Conservation (phyloP, 257 asterid species). For the Jacaranda copaia region DNA sequence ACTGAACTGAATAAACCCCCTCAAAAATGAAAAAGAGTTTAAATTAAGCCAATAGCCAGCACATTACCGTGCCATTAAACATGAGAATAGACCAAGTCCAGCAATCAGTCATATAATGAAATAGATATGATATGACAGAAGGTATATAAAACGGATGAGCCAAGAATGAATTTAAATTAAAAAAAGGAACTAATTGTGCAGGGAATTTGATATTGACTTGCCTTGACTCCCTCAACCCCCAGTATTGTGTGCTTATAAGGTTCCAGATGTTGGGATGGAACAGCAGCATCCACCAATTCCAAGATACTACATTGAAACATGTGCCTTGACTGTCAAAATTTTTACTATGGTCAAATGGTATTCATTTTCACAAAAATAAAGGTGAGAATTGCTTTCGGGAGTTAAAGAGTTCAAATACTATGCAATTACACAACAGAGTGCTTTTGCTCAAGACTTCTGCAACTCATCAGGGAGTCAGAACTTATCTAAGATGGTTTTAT, state of each 20-base stretch:
- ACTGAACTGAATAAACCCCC: no score
- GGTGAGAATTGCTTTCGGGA: not conserved
- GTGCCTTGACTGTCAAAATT: constrained; percentile 34
- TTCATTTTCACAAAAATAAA: not conserved
- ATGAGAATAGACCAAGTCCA: no score
- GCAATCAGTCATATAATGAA: no score
- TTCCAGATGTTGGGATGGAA: constrained; percentile 71
- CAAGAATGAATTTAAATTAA: no score
- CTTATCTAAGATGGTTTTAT: constrained; percentile 9
- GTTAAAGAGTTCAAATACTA: not conserved
- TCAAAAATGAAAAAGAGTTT: no score
- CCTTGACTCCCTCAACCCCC: constrained; percentile 94
- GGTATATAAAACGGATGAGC: not conserved
- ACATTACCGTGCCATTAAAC: no score
- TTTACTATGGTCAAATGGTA: constrained; percentile 4
- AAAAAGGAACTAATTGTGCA: constrained; percentile 18
- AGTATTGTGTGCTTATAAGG: constrained; percentile 79
- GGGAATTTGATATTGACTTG: constrained; percentile 43
- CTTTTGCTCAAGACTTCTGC: constrained; percentile 15
- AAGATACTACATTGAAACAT: constrained; percentile 58
- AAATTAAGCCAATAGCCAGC: no score
- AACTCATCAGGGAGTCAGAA: not conserved
- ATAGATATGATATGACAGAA: not conserved
- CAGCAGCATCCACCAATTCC: constrained; percentile 99
- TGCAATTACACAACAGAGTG: not conserved